Conservation (phyloP, 306 rosid species). For the Luffa aegyptiaca region DNA sequence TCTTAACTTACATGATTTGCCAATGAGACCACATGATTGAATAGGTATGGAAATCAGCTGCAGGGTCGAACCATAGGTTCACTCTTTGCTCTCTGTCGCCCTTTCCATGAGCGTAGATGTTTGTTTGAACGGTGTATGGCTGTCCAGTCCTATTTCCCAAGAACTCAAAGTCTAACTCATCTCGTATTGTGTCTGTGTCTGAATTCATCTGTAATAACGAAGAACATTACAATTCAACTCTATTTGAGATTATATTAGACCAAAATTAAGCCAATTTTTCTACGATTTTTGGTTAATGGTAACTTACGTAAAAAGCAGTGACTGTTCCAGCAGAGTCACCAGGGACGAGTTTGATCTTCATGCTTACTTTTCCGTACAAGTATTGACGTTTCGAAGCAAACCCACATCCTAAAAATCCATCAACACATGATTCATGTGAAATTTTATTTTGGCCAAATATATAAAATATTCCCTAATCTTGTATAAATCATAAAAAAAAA, state of each 20-base stretch:
- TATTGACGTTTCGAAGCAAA: constrained; percentile 64
- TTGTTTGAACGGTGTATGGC: constrained; percentile 89
- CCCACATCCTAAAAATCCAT: constrained; percentile 58
- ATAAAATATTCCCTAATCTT: no score
- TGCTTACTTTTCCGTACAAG: constrained; percentile 87
- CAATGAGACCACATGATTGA: constrained; percentile 61
- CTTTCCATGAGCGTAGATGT: constrained; percentile 68
- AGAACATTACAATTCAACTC: background rate
- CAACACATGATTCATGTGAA: background rate
- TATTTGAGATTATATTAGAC: no score
- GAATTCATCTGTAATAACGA: constrained; percentile 43
- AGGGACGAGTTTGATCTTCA: constrained; percentile 86
- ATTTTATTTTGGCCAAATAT: no score
- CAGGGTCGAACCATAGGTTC: constrained; percentile 91
- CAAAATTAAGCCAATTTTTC: no score
- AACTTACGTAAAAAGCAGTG: constrained; percentile 78
- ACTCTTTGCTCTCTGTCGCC: constrained; percentile 80
- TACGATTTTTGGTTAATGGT: background rate
- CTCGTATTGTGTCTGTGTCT: constrained; percentile 50
- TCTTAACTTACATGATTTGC: constrained; percentile 48
- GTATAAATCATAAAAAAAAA: no score
- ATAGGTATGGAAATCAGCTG: constrained; percentile 67
- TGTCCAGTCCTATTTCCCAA: constrained; percentile 81
- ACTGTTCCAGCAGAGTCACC: constrained; percentile 98
- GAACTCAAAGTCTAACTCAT: constrained; percentile 91